Evolutionary conservation across 768 basidiomycete species (phyloP), one percentile per base, ranked within the genome.

Genomic region (Mycena capillaripes): DNA sequence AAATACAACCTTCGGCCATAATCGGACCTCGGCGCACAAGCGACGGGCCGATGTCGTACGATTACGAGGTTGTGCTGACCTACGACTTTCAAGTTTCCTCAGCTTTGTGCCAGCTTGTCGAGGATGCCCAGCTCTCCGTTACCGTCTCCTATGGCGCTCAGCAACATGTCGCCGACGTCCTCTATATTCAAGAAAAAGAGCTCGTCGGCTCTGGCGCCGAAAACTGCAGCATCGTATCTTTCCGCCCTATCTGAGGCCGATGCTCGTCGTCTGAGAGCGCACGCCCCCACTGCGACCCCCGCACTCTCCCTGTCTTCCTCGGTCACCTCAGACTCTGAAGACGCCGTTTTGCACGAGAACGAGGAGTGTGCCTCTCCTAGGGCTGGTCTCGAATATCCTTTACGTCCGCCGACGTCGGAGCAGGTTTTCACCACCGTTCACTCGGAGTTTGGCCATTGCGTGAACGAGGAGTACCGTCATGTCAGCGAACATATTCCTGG

Each of bases 391-490:
- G 80, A 89, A 10, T 85, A 89, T 63, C 93, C 93, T 21, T 77
- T 83, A 57, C 84, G 82, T n/a, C 91, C 95, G 2, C 95, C 95
- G 0, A 95, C 92, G 42, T 95, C 94, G 0, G 92, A 93, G 78
- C 92, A 95, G 78, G 86, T 91, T 32, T 94, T 93, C 80, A 88
- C 83, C 46, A 94, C 93, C 16, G 87, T 93, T 46, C 95, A 99
- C 83, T 89, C 94, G 29, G 97, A 98, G 83, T 98, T 97, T 79
- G 97, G 97, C 1, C 95, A 96, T 81, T 96, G 95, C 78, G 90
- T 89, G 29, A 92, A 96, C 77, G 90, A 94, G 72, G 85, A 85
- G 29, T 95, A 90, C 79, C 87, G 96, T n/a, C 87, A 90, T 75
- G 88, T 84, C 16, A 93, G 93, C 1, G 85, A 89, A 71, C 92